Percentiles rank a stretch among this genome's conserved stretches.
phyloP scores from a whole-genome alignment of 495 filamentous ascomycete genomes.

The Penicillium manginii region DNA sequence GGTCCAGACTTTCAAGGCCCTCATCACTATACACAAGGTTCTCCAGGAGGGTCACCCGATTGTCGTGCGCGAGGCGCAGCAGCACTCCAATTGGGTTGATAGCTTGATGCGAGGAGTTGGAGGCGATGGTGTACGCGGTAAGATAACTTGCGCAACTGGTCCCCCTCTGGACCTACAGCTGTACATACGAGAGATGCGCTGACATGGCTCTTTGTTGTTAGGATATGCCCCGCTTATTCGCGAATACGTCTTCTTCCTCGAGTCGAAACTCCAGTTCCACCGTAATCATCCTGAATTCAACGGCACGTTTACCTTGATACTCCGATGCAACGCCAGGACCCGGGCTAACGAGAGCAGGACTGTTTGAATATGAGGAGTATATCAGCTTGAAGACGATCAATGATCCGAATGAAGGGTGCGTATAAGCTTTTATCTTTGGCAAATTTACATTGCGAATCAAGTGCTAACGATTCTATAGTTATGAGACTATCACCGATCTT shows the following conservation, averaged over 20 bases:
- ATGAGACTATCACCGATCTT: constrained; percentile 94
- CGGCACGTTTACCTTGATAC: constrained; percentile 52
- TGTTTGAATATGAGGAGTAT: constrained; percentile 99
- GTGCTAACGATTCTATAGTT: constrained; percentile 51
- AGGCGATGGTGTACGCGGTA: constrained; percentile 84
- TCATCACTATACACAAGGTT: constrained; percentile 94
- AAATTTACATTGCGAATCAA: neutral
- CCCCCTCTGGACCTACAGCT: neutral
- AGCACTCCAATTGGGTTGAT: constrained; percentile 88
- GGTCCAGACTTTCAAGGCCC: constrained; percentile 90
- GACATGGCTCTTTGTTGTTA: constrained; percentile 32
- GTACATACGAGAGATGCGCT: constrained; percentile 6
- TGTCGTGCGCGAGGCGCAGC: constrained; percentile 85
- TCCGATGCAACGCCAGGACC: neutral
- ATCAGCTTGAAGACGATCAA: constrained; percentile 97
- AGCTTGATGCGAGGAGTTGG: constrained; percentile 83
- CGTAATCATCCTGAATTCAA: constrained; percentile 98
- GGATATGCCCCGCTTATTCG: constrained; percentile 91
- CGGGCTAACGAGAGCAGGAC: constrained; percentile 47
- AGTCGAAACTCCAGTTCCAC: constrained; percentile 92
- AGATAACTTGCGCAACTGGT: constrained; percentile 12
- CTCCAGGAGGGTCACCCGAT: constrained; percentile 94
- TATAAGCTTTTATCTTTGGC: neutral
- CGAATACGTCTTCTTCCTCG: constrained; percentile 93
- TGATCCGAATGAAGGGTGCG: constrained; percentile 91